These are phyloP conservation scores for Teunomyces lycoperdinae DNA, from an alignment of 805 yeast species.

Conservation along the genomic window DNA sequence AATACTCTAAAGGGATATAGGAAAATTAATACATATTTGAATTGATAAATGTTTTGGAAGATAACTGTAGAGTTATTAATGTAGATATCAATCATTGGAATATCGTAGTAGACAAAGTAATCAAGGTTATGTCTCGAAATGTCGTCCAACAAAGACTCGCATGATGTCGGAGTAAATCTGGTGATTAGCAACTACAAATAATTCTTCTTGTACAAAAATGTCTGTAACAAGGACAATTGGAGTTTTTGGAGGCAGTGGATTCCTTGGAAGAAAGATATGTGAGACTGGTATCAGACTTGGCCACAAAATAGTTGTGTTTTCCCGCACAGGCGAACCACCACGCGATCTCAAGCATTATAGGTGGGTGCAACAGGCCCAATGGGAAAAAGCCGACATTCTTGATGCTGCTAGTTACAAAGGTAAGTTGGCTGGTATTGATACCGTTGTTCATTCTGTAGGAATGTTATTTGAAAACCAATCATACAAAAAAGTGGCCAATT, in stretches of 20 bases:
- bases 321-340: slow-evolving; percentile 56
- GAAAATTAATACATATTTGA: neutral
- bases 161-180: neutral
- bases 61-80: too few species aligned
- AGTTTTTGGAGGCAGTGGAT: slow-evolving; percentile 88
- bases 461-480: slow-evolving; percentile 63
- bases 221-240: slow-evolving; percentile 36
- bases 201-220: slow-evolving; percentile 1
- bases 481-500: slow-evolving; percentile 57
- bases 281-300: slow-evolving; percentile 64
- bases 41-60: too few species aligned
- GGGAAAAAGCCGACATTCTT: slow-evolving; percentile 70
- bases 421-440: slow-evolving; percentile 47
- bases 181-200: neutral
- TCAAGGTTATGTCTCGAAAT: neutral
- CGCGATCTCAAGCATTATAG: slow-evolving; percentile 28
- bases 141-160: neutral
- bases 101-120: too few species aligned
- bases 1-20: neutral
- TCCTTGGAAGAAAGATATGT: slow-evolving; percentile 67
- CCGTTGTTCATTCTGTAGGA: slow-evolving; percentile 85
- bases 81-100: too few species aligned
- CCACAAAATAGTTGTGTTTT: slow-evolving; percentile 63
- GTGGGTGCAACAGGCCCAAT: slow-evolving; percentile 60
- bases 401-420: slow-evolving; percentile 55